Evolutionary conservation across 2,329 filamentous ascomycete species (phyloP).

Genomic region (Colletotrichum plurivorum): DNA sequence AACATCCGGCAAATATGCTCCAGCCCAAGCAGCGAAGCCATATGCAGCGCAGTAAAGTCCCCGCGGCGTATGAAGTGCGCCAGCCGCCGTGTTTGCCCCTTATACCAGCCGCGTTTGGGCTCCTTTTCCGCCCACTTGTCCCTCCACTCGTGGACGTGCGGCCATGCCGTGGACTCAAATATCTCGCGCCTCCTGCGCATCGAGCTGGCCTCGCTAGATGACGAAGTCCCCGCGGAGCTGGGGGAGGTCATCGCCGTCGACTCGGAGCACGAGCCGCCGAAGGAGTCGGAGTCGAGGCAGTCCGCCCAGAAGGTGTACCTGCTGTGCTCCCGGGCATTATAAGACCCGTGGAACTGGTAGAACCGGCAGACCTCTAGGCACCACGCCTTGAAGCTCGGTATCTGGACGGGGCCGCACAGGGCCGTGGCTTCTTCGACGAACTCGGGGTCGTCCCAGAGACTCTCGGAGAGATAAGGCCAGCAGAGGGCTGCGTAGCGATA

Average conservation of each 20-base stretch:
- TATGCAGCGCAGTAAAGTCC: constrained; percentile 23
- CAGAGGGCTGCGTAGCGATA: constrained; percentile 16
- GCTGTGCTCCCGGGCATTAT: neutral
- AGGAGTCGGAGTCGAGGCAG: neutral
- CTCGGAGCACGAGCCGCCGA: neutral
- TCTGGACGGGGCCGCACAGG: constrained; percentile 3
- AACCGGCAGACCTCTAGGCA: constrained; percentile 14
- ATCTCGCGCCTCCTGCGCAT: neutral
- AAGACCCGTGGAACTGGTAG: neutral
- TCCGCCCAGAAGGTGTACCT: neutral
- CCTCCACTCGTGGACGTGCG: neutral
- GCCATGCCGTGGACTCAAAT: neutral
- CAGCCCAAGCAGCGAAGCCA: constrained; percentile 16
- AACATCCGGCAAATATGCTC: neutral
- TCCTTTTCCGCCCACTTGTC: neutral
- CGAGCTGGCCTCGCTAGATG: neutral
- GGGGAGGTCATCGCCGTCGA: neutral
- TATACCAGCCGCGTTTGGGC: neutral
- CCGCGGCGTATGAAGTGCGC: constrained; percentile 12
- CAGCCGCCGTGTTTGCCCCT: constrained; percentile 9
- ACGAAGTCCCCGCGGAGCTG: neutral
- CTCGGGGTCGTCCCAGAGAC: neutral
- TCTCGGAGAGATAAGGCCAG: neutral
- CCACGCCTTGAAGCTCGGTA: constrained; percentile 16
- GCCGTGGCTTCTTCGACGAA: neutral